Evolutionary conservation across 805 yeast genomes (phyloP), one percentile per base, ranked within the genome.

Genomic region (Metschnikowia vanudenii): DNA sequence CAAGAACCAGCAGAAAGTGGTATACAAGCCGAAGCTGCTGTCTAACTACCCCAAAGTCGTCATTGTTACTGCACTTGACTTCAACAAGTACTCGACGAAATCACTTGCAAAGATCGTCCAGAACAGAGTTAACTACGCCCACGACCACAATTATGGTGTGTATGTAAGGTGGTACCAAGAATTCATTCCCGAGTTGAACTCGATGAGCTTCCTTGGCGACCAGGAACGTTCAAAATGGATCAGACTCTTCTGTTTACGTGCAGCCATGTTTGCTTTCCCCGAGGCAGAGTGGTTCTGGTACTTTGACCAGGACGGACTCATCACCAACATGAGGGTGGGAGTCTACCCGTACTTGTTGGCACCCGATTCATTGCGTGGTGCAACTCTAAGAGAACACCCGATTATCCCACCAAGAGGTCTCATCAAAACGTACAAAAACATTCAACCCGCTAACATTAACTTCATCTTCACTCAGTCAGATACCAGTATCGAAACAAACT

Each of bases 221-320:
- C 51, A 62, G 58, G 71, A 80, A 53, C 69, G 69, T 46, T 67
- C 73, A 24, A 72, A 71, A 53, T 87, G 96, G 94, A 76, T 81
- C 28, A 80, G 83, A 53, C 59, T 84, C 24, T 77, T 79, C 46
- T 63, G 83, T 34, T 63, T 88, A 61, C 77, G 95, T 50, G 94
- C 91, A 36, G 97, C 98, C n/a, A 82, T 92, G 84, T 80, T 79
- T 63, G 94, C 96, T 0, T 90, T 90, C 71, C 98, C 98, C 1
- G 73, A 83, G 39, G 86, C 97, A n/a, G 81, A 88, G 62, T 85
- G 88, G 74, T 84, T 91, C 60, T 88, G 97, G 94, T 91, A 82
- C 60, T 61, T 94, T 37, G 96, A 88, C 62, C 79, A 86, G 54
- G 81, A 84, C 58, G 81, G 92, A 0, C 66, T 89, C 43, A 82